phyloP scores from a whole-genome alignment of 2,329 filamentous ascomycete genomes.

The Colletotrichum liriopes region DNA sequence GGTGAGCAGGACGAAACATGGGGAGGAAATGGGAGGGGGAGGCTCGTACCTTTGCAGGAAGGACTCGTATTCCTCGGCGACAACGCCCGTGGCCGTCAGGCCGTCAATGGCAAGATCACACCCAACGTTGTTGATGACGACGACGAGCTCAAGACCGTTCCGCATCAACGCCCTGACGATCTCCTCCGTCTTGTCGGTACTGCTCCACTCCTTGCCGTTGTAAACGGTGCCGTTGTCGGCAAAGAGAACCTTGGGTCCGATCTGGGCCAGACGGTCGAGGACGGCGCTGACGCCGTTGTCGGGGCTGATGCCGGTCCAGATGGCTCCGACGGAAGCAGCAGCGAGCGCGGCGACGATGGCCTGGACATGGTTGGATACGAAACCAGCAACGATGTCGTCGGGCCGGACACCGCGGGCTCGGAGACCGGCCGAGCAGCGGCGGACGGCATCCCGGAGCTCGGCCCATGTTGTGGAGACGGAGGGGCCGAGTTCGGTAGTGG shows the following conservation, averaged over 20 bases:
- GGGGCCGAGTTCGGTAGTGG: conserved; percentile 81
- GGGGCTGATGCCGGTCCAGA: conserved; percentile 95
- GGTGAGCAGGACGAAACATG: not conserved
- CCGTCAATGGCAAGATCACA: conserved; percentile 60
- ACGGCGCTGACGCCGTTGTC: conserved; percentile 95
- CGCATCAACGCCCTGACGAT: conserved; percentile 76
- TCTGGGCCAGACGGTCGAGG: conserved; percentile 88
- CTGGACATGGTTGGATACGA: conserved; percentile 91
- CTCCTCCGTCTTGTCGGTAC: conserved; percentile 83
- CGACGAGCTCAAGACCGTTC: conserved; percentile 76
- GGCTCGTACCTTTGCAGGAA: conserved; percentile 54
- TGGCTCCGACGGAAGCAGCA: conserved; percentile 84
- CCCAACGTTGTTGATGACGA: conserved; percentile 80
- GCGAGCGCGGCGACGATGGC: conserved; percentile 91
- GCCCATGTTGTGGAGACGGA: conserved; percentile 77
- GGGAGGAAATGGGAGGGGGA: not conserved
- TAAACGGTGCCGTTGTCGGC: conserved; percentile 91
- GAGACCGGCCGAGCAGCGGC: conserved; percentile 80
- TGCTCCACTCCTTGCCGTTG: conserved; percentile 91
- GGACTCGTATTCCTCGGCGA: conserved; percentile 60
- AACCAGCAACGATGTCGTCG: conserved; percentile 76
- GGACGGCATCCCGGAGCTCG: conserved; percentile 83
- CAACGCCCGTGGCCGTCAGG: conserved; percentile 57
- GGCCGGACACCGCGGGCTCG: conserved; percentile 73
- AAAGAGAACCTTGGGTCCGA: conserved; percentile 86